A percentile compares a stretch with the other conserved stretches of the same genome.
Evolutionary conservation across 805 yeast species (phyloP).

Genomic region (Zygosaccharomyces rouxii): DNA sequence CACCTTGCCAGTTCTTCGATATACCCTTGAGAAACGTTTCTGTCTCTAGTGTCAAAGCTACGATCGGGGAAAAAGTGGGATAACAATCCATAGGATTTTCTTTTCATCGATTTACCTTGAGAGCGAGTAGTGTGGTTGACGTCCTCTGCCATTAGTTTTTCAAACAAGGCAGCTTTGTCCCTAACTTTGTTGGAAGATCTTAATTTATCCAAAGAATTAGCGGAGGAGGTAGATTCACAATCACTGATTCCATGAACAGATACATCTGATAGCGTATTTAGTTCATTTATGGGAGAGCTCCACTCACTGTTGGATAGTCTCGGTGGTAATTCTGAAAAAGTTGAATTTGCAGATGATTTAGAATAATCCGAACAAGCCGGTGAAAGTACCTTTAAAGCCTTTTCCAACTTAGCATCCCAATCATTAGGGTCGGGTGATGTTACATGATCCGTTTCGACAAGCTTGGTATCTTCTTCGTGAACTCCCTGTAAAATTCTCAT

Average conservation of each 20-base stretch:
- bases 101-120: constrained; percentile 3
- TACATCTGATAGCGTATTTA: constrained; percentile 15
- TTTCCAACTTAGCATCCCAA: background rate
- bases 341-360: constrained; percentile 23
- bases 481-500: constrained; percentile 20
- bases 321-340: constrained; percentile 27
- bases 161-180: constrained; percentile 33
- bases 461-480: constrained; percentile 6
- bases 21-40: constrained; percentile 23
- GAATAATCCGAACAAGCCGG: constrained; percentile 25
- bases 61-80: constrained; percentile 2
- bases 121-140: background rate
- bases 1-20: constrained; percentile 22
- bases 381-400: constrained; percentile 7
- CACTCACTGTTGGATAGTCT: constrained; percentile 20
- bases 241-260: constrained; percentile 7
- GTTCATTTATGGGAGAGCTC: constrained; percentile 18
- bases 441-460: background rate
- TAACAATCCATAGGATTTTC: constrained; percentile 13
- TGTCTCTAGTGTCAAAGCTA: constrained; percentile 3
- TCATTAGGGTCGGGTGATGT: background rate
- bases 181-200: constrained; percentile 32
- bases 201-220: constrained; percentile 24
- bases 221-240: constrained; percentile 16
- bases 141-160: constrained; percentile 23